Base-by-base conservation (phyloP, 129 eudicot genomes). In the Flaveria linearis region DNA sequence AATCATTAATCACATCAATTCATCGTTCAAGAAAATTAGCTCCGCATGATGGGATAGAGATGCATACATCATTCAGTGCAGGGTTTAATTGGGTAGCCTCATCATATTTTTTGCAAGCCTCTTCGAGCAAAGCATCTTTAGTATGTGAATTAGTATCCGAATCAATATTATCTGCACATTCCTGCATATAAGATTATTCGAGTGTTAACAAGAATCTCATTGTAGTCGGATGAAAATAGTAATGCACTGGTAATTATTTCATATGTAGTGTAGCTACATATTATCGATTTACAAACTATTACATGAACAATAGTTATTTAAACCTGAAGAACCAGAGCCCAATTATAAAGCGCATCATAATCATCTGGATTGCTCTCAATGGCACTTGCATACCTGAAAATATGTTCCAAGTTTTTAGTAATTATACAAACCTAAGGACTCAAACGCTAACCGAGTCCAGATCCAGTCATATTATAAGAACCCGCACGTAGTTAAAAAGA, bases 261-360 rank as follows among this genome's bases (percentile, higher is more conserved):
- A 25, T 23, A 69, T 7, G 61, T 13, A 58, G 39, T 22, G 36
- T 9, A 58, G 14, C 65, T 3, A 50, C 18, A 50, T 23, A 49
- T 49, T n/a, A 15, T 13, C 78, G 30, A 15, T 20, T 56, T 58
- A 25, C 20, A 62, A 25, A 74, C 49, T 9, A 18, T 13, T 14
- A 74, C 5, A 16, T 16, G 18, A 26, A 25, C 9, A 51, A 45
- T 47, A 47, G 41, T 11, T 46, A 42, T 6, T 56, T 66, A 75
- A 73, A 93, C 97, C 97, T 93, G 98, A 83, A 94, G 98, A 82
- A 94, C 97, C 39, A 94, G 79, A 20, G 98, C 98, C 98, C 98
- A 94, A 82, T 94, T 91, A 80, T 94, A 94, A 55, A 94, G 89
- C 41, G 97, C 97, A 84, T 94, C 98, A 76, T 86, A 88, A 79